A percentile compares a stretch with the other conserved stretches of the same genome.
Conservation (phyloP, 495 filamentous ascomycete genomes). For the Aspergillus egyptiacus region DNA sequence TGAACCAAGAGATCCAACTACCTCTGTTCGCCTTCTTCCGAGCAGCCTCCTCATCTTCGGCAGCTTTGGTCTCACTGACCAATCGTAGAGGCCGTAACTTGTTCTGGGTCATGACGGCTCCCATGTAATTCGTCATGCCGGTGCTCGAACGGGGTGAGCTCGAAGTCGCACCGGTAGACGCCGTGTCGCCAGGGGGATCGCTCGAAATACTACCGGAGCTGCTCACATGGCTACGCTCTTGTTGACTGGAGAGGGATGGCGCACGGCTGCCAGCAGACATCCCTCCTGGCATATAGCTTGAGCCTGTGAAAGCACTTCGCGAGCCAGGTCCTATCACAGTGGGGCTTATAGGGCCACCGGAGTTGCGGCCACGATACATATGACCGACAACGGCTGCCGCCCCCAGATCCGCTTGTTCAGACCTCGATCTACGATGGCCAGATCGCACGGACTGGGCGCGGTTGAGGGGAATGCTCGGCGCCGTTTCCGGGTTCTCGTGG, state of each 20-base stretch:
- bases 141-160: constrained; percentile 53
- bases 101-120: constrained; percentile 62
- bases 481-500: constrained; percentile 69
- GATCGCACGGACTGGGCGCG: constrained; percentile 57
- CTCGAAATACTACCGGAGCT: constrained; percentile 55
- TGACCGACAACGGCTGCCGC: constrained; percentile 71
- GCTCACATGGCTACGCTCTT: constrained; percentile 41
- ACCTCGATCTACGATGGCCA: constrained; percentile 56
- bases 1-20: constrained; percentile 60
- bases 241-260: constrained; percentile 42
- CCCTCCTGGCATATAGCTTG: constrained; percentile 38
- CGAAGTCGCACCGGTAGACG: constrained; percentile 44
- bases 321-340: constrained; percentile 41
- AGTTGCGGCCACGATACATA: constrained; percentile 72
- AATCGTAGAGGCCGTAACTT: constrained; percentile 80
- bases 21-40: constrained; percentile 55
- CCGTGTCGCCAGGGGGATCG: constrained; percentile 50
- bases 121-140: constrained; percentile 47
- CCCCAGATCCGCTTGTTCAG: constrained; percentile 59
- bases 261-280: constrained; percentile 44
- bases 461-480: constrained; percentile 70
- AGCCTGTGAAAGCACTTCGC: constrained; percentile 41
- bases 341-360: constrained; percentile 50
- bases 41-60: constrained; percentile 45
- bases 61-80: constrained; percentile 50